Percentiles rank a stretch among this genome's conserved stretches.
Conservation (phyloP, 805 yeast species). For the Ogataea paradorogensis region DNA sequence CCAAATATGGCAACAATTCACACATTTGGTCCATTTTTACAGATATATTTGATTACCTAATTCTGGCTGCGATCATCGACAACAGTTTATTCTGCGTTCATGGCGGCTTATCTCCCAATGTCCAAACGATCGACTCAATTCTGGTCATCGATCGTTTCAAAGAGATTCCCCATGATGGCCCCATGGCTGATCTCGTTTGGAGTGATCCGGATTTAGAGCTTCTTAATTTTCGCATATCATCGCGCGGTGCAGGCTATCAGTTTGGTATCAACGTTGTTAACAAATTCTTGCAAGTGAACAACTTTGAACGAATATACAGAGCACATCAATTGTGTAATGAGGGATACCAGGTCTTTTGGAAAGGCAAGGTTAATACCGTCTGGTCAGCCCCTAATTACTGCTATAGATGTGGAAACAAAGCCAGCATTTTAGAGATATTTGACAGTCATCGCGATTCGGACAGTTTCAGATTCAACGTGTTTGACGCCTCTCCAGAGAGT, state of each 20-base stretch:
- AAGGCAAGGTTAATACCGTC: conserved; percentile 88
- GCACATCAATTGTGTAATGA: conserved; percentile 98
- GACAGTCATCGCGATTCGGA: conserved; percentile 59
- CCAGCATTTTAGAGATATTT: conserved; percentile 86
- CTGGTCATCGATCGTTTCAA: conserved; percentile 84
- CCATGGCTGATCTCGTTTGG: conserved; percentile 99
- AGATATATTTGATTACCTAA: conserved; percentile 87
- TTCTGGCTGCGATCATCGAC: conserved; percentile 86
- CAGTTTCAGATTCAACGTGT: conserved; percentile 73
- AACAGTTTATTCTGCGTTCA: conserved; percentile 90
- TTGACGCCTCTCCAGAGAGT: conserved; percentile 96
- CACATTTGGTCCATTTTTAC: conserved; percentile 88
- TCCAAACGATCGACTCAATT: conserved; percentile 91
- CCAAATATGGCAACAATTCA: conserved; percentile 74
- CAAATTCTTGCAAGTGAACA: conserved; percentile 75
- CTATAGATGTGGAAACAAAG: conserved; percentile 94
- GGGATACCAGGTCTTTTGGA: conserved; percentile 90
- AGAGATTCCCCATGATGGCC: conserved; percentile 98
- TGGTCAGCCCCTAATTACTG: conserved; percentile 99
- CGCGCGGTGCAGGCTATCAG: conserved; percentile 97
- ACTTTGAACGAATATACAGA: conserved; percentile 75
- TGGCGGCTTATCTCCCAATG: conserved; percentile 94
- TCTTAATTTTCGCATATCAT: conserved; percentile 78
- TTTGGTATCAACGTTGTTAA: conserved; percentile 90
- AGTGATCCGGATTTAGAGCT: conserved; percentile 90